Evolutionary conservation across 2,329 filamentous ascomycete genomes (phyloP), one percentile per base, ranked within the genome.

Genomic region (Dissoconium aciculare): DNA sequence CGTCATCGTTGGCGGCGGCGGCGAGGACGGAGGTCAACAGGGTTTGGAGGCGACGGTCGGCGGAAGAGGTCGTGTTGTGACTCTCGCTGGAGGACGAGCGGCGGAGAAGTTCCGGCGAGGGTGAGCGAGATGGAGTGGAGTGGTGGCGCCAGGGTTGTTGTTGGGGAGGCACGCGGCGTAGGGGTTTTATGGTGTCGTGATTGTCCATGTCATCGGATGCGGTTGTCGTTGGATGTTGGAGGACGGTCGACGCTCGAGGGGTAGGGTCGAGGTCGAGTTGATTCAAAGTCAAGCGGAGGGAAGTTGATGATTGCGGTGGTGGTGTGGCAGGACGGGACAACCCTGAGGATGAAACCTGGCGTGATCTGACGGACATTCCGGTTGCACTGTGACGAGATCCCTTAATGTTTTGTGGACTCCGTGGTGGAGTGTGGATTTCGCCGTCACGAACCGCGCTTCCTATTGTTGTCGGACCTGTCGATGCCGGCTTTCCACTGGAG

Each of bases 391-490:
- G 26, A 25, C 24, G 29, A 13, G n/a, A 16, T 9, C 50, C 46
- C 13, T 44, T 49, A 46, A 31, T 51, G 44, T 41, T 49, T 31
- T 35, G 29, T 11, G 65, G 66, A 24, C 60, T 65, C 31, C 58
- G 49, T 4, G 63, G 65, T 12, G 67, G 67, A 8, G 65, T 69
- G 10, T 35, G 38, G 27, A 57, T 43, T 30, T 57, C 56, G 17
- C 47, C 54, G 37, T 57, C 53, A 5, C 44, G 40, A 21, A 43
- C 36, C 5, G 32, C 36, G 4, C 37, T 37, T 4, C 37, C 29
- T 10, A 39, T 37, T 3, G 38, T 44, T 5, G 55, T 53, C 14
- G 76, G 78, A 26, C 67, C 61, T 5, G 74, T 72, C 8, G 66
- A 61, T 14, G 73, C 58, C 11, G 32, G 30, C 71, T 75, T 14